A percentile compares a stretch with the other conserved stretches of the same genome.
Evolutionary conservation across 1,284 basidiomycete genomes (phyloP).

Genomic region (Mycena citricolor): DNA sequence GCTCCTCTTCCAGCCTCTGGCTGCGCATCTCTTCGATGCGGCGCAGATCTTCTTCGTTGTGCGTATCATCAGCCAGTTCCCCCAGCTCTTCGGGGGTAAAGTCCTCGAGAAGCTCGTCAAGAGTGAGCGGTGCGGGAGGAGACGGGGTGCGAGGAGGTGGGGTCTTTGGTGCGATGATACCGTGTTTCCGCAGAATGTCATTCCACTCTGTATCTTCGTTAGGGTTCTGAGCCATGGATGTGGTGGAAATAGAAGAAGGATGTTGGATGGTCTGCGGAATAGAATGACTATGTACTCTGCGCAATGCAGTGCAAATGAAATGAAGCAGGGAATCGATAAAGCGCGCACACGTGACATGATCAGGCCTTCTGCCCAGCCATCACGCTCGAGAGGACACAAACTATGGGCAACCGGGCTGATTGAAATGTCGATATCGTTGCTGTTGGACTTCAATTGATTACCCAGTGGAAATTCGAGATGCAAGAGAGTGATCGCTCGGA

Average conservation of each 20-base stretch:
- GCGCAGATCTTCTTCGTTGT: conserved; percentile 78
- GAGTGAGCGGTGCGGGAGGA: conserved; percentile 63
- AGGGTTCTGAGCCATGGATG: conserved; percentile 71
- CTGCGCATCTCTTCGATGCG: conserved; percentile 70
- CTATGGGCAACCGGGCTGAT: too few species aligned
- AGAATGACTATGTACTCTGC: too few species aligned
- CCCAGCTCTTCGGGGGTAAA: conserved; percentile 67
- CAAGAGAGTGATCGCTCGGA: too few species aligned
- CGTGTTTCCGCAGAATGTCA: conserved; percentile 88
- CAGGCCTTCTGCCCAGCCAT: too few species aligned
- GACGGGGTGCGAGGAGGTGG: conserved; percentile 72
- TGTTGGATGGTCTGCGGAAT: too few species aligned
- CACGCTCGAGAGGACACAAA: too few species aligned
- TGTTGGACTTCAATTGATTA: too few species aligned
- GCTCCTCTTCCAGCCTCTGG: conserved; percentile 69
- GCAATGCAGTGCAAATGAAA: too few species aligned
- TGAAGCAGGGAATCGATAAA: too few species aligned
- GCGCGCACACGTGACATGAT: too few species aligned
- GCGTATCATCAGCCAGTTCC: conserved; percentile 65
- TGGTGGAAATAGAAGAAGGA: conserved; percentile 10
- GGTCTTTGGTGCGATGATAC: conserved; percentile 81
- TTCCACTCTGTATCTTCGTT: conserved; percentile 95
- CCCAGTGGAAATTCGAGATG: too few species aligned
- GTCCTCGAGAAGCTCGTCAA: conserved; percentile 66
- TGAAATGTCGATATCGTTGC: too few species aligned